Conservation (phyloP, 495 filamentous ascomycete species). For the Penicillium nucicola region DNA sequence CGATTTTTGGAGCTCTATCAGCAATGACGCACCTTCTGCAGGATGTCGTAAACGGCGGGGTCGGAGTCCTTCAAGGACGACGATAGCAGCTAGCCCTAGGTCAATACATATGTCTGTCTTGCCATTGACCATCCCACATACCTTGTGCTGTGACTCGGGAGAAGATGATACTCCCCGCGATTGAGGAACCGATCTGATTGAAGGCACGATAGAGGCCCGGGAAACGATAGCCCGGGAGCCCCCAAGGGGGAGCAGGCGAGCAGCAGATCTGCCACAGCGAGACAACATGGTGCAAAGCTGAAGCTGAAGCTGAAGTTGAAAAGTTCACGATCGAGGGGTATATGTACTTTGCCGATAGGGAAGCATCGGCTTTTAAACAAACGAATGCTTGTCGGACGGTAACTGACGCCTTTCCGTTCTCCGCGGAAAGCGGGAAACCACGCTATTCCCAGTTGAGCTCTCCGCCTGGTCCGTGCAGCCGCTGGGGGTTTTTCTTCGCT, state of each 20-base stretch:
- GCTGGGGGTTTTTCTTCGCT: constrained; percentile 14
- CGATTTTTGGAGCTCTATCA: not conserved
- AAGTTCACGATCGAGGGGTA: not conserved
- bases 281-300: constrained; percentile 35
- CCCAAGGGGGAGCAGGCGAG: constrained; percentile 36
- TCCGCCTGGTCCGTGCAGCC: constrained; percentile 31
- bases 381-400: constrained; percentile 20
- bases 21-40: constrained; percentile 69
- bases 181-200: constrained; percentile 18
- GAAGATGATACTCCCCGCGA: constrained; percentile 36
- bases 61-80: constrained; percentile 80
- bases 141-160: constrained; percentile 44
- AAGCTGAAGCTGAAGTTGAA: not conserved
- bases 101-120: constrained; percentile 1
- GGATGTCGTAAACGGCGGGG: constrained; percentile 78
- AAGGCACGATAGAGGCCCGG: constrained; percentile 15
- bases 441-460: constrained; percentile 26
- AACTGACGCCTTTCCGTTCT: constrained; percentile 29
- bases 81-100: constrained; percentile 63
- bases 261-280: constrained; percentile 42
- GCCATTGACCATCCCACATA: constrained; percentile 12
- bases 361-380: constrained; percentile 21
- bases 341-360: constrained; percentile 21
- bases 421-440: constrained; percentile 39
- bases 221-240: constrained; percentile 24